Evolutionary conservation across 2,329 filamentous ascomycete species (phyloP).

Genomic region (Lecanicillium sp.): DNA sequence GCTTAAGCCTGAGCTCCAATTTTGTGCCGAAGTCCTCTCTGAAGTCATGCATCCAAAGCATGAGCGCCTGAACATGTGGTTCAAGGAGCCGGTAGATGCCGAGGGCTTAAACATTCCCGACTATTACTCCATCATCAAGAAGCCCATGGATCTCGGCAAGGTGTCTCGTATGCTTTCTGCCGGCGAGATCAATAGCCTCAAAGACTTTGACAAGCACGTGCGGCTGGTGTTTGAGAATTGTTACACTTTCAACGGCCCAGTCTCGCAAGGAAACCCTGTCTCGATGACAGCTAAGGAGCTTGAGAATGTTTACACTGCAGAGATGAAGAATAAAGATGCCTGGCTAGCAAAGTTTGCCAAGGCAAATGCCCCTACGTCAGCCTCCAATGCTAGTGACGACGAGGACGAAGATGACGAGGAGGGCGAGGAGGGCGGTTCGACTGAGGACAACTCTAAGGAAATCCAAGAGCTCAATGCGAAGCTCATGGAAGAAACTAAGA

Average conservation of each 20-base stretch:
- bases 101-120: conserved; percentile 89
- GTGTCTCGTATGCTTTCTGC: conserved; percentile 67
- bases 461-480: conserved; percentile 45
- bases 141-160: conserved; percentile 91
- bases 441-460: conserved; percentile 29
- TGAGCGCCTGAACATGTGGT: conserved; percentile 58
- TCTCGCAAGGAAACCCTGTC: conserved; percentile 55
- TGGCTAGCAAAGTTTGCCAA: conserved; percentile 72
- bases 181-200: conserved; percentile 71
- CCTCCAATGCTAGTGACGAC: conserved; percentile 60
- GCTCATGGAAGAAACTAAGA: conserved; percentile 47
- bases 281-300: conserved; percentile 63
- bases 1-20: conserved; percentile 80
- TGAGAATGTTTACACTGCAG: conserved; percentile 63
- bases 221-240: conserved; percentile 83
- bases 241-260: conserved; percentile 72
- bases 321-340: conserved; percentile 70
- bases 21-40: conserved; percentile 73
- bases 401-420: conserved; percentile 67
- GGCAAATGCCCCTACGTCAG: conserved; percentile 39
- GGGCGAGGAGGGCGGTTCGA: conserved; percentile 32
- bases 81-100: conserved; percentile 80
- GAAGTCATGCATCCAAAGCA: conserved; percentile 73
- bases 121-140: conserved; percentile 91
- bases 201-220: conserved; percentile 80